phyloP scores from a whole-genome alignment of 371 early-diverging fungal genomes.

The Mucor indicus region DNA sequence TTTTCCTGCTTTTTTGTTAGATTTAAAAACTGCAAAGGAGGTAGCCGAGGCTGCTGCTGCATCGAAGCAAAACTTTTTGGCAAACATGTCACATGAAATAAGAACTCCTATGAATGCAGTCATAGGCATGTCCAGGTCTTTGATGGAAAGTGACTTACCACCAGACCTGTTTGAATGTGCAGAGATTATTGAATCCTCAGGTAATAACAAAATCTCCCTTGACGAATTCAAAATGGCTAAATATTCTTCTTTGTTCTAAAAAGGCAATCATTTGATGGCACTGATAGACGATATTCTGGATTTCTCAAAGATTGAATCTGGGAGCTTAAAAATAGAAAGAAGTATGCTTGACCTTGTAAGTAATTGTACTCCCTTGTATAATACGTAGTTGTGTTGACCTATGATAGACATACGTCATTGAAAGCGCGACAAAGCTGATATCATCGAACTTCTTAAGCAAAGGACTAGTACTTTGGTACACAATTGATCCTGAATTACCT shows the following conservation, averaged over 20 bases:
- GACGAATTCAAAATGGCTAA: no score
- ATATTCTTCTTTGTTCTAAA: conserved; percentile 25
- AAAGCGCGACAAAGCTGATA: conserved; percentile 14
- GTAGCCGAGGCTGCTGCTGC: conserved; percentile 51
- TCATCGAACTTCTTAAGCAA: conserved; percentile 23
- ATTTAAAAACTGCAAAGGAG: conserved; percentile 50
- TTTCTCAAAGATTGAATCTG: conserved; percentile 51
- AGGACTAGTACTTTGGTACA: conserved; percentile 44
- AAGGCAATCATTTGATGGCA: conserved; percentile 8
- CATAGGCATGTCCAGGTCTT: conserved; percentile 53
- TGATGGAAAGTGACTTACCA: conserved; percentile 49
- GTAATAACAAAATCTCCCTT: not conserved
- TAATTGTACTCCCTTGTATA: not conserved
- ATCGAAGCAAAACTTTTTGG: conserved; percentile 53
- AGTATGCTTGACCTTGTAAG: conserved; percentile 14
- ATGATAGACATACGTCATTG: conserved; percentile 12
- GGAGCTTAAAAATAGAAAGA: conserved; percentile 30
- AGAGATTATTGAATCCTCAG: conserved; percentile 30
- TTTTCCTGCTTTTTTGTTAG: conserved; percentile 14
- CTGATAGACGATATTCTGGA: conserved; percentile 41
- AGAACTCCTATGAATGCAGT: conserved; percentile 56
- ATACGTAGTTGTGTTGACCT: conserved; percentile 18
- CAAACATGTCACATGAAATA: conserved; percentile 60
- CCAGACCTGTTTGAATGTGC: conserved; percentile 53
- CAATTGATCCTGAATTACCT: conserved; percentile 46